Percentiles rank a stretch among this genome's conserved stretches.
Conservation (phyloP, 73 alveolate species). For the Paramecium tetraurelia region DNA sequence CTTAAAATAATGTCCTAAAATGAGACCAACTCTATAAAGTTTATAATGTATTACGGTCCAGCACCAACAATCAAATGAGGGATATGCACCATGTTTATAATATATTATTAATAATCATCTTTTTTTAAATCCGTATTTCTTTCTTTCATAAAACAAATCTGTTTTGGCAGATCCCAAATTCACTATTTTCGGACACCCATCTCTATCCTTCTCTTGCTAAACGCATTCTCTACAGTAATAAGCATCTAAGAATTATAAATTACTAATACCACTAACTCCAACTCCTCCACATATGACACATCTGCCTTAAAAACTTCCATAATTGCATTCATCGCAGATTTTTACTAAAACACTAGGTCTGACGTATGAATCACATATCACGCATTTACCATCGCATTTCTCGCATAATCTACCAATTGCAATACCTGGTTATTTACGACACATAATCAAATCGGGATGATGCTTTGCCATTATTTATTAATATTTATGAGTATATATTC, state of each 20-base stretch:
- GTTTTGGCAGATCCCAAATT: slow-evolving; percentile 98
- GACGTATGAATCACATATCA: slow-evolving; percentile 98
- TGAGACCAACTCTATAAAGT: neutral
- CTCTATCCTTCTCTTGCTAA: slow-evolving; percentile 95
- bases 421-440: slow-evolving; percentile 98
- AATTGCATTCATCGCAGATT: slow-evolving; percentile 95
- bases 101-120: slow-evolving; percentile 40
- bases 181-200: slow-evolving; percentile 99
- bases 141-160: slow-evolving; percentile 97
- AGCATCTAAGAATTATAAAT: slow-evolving; percentile 77
- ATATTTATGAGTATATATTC: neutral
- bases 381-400: slow-evolving; percentile 98
- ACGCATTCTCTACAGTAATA: slow-evolving; percentile 97
- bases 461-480: slow-evolving; percentile 89
- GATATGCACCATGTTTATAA: neutral
- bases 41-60: neutral
- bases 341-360: slow-evolving; percentile 91
- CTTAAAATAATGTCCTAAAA: neutral
- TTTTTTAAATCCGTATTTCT: slow-evolving; percentile 92
- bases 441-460: slow-evolving; percentile 98
- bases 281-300: slow-evolving; percentile 98
- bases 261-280: slow-evolving; percentile 79
- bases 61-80: slow-evolving; percentile 36
- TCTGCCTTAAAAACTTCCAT: slow-evolving; percentile 93
- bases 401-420: slow-evolving; percentile 97